Evolutionary conservation across 2,329 filamentous ascomycete genomes (phyloP), one percentile per base, ranked within the genome.

Genomic region (Fusarium sp.): DNA sequence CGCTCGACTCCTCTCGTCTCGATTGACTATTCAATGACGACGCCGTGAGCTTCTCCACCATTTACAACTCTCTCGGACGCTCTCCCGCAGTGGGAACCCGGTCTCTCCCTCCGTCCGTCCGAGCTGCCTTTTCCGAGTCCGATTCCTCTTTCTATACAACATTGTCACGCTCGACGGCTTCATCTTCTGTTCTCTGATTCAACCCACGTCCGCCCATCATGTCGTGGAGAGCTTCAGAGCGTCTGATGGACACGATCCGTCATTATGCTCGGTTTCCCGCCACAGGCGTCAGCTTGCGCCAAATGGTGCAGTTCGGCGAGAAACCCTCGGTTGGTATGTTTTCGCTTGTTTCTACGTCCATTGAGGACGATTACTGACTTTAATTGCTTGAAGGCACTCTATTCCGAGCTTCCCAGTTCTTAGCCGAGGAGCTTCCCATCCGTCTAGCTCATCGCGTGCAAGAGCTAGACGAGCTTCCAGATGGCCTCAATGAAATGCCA

Each of bases 291-390:
- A 98, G 94, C 79, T 86, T 99, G 81, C 89, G 96, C 80, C 96
- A 99, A 86, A 99, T 99, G 96, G 95, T 98, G 62, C 95, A 98
- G 81, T 98, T 98, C 81, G 95, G 95, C 78, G 94, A 97, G 84
- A 93, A 90, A 80, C 94, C 95, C 55, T 98, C 94, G 18, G 93
- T 90, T 75, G 93, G 93, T 96, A 84, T 77, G 83, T 97, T 97
- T n/a, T 39, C 42, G 18, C 81, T 89, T 97, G 59, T 94, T 81
- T 88, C 97, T 25, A 60, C 93, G 93, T 73, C 94, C 97, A 84
- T 94, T 97, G 84, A 88, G n/a, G 16, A 43, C 13, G 23, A 19
- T 42, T 54, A 53, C 54, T 59, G 54, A 63, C 49, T 63, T 60
- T 43, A 61, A 26, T 31, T 63, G 49, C 51, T 58, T 43, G 16